Evolutionary conservation across 306 rosid genomes (phyloP), one percentile per base, ranked within the genome.

Genomic region (Astragalus membranaceus): DNA sequence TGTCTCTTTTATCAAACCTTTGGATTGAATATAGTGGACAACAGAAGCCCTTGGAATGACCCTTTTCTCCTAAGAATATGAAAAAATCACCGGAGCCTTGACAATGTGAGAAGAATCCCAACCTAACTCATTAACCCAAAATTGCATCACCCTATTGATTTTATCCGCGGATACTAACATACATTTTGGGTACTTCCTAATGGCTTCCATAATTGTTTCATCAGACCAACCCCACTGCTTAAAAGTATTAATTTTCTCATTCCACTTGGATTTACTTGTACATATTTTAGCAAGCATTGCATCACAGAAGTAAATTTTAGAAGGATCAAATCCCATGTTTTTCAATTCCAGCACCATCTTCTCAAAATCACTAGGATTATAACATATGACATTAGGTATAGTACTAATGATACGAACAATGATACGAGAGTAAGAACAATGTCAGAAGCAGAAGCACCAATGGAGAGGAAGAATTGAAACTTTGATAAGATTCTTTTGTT

Each of bases 181-280:
- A 41, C 77, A 74, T 3, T 35, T 3, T 0, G 94, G 94, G 4
- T 50, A 14, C 77, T 1, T 80, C 68, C 37, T 15, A 59, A 85
- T 78, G 1, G 84, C 74, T 10, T 58, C 56, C 23, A 36, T 16
- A 41, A 80, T 30, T 15, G 64, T 77, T 14, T 85, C 89, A 11
- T 87, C 91, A 7, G 83, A 66, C 83, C 80, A 89, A 48, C 93
- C 92, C 89, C 88, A 89, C 17, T 37, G 77, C 69, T 69, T 84
- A 39, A 7, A 88, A 16, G 67, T 44, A 6, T 74, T 64, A 7
- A 83, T 52, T 70, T 81, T 86, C 11, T 61, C 76, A 20, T 80
- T 50, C 91, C 86, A 84, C 3, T 59, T 69, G 26, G 82, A 65
- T 70, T 81, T 64, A 5, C 58, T 72, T 56, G 64, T 5, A 11